Evolutionary conservation across 2,329 filamentous ascomycete genomes (phyloP).

Genomic region (Colletotrichum kahawae): DNA sequence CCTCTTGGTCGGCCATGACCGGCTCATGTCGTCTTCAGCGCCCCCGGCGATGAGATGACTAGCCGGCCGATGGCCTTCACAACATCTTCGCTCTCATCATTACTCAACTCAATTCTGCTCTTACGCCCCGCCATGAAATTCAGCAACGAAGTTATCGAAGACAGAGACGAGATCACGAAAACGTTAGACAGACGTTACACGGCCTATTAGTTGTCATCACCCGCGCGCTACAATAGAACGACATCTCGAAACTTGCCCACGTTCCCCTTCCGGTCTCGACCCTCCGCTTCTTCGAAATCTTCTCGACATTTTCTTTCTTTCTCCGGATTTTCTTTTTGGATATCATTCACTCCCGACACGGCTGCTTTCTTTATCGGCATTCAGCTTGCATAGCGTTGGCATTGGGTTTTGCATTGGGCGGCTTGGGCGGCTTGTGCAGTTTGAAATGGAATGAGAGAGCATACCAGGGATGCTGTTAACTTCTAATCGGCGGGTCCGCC

Average conservation of each 20-base stretch:
- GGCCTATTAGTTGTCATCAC: slow-evolving; percentile 5
- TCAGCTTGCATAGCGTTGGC: slow-evolving; percentile 14
- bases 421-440: not conserved
- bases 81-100: not conserved
- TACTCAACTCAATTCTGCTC: not conserved
- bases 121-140: slow-evolving; percentile 20
- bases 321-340: not conserved
- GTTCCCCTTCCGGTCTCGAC: not conserved
- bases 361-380: not conserved
- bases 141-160: slow-evolving; percentile 35
- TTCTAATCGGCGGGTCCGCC: slow-evolving; percentile 19
- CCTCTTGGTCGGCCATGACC: slow-evolving; percentile 51
- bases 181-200: slow-evolving; percentile 11
- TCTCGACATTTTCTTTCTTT: not conserved
- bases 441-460: slow-evolving; percentile 4
- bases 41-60: slow-evolving; percentile 26
- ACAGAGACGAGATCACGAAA: slow-evolving; percentile 27
- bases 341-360: not conserved
- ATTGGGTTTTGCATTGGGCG: slow-evolving; percentile 16
- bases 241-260: not conserved
- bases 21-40: slow-evolving; percentile 43
- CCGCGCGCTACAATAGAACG: slow-evolving; percentile 4
- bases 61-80: not conserved
- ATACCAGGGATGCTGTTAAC: slow-evolving; percentile 10
- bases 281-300: slow-evolving; percentile 5